These are phyloP conservation scores for Truncatella angustata DNA, from an alignment of 2,329 filamentous ascomycete species.

Conservation along the genomic window DNA sequence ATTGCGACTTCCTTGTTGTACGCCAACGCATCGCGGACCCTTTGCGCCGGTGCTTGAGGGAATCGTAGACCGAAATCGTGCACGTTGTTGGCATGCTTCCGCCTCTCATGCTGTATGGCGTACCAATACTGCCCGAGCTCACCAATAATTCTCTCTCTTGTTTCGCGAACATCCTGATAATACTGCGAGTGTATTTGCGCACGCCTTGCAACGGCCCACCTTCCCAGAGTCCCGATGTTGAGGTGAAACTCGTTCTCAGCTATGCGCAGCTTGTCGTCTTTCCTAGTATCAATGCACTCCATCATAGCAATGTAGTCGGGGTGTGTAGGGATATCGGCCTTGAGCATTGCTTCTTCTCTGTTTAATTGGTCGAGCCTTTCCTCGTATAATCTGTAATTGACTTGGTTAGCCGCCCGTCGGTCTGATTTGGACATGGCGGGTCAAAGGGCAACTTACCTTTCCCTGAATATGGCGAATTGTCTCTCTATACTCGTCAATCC, in stretches of 20 bases:
- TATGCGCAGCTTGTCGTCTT: constrained; percentile 75
- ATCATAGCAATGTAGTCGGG: constrained; percentile 90
- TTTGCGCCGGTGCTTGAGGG: constrained; percentile 71
- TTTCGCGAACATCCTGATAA: constrained; percentile 80
- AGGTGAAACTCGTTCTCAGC: constrained; percentile 73
- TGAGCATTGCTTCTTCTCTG: constrained; percentile 61
- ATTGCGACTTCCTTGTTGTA: constrained; percentile 96
- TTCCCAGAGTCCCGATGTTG: constrained; percentile 70
- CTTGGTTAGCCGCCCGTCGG: constrained; percentile 18
- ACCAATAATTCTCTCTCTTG: constrained; percentile 76
- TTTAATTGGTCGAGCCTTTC: constrained; percentile 84
- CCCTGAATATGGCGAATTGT: constrained; percentile 83
- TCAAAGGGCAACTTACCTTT: constrained; percentile 53
- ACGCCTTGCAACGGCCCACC: constrained; percentile 75
- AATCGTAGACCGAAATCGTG: constrained; percentile 82
- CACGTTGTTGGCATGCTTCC: constrained; percentile 73
- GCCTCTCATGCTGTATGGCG: constrained; percentile 84
- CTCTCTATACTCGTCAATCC: constrained; percentile 79
- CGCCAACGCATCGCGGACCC: constrained; percentile 79
- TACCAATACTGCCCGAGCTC: constrained; percentile 87
- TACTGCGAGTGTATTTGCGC: constrained; percentile 88
- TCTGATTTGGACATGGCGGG: background rate
- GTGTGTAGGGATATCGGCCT: constrained; percentile 67
- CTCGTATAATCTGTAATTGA: constrained; percentile 68
- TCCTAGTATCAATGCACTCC: constrained; percentile 77